Conservation (phyloP, 2,329 filamentous ascomycete species). For the Fusarium chuoi region DNA sequence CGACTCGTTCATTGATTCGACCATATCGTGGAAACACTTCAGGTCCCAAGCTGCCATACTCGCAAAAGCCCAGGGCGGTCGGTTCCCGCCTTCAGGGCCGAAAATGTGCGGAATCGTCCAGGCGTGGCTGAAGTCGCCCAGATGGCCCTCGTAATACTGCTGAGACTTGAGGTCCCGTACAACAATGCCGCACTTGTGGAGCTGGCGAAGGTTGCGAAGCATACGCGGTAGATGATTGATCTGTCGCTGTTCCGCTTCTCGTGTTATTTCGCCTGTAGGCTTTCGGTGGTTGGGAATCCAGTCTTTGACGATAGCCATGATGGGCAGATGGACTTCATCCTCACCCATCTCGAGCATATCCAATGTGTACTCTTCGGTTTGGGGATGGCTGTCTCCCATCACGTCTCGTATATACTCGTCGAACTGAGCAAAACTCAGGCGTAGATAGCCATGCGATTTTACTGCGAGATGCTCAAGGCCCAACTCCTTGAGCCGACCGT, state of each 20-base stretch:
- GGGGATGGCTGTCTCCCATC: too few relatives aligned
- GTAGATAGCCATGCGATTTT: conserved; percentile 11
- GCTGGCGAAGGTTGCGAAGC: neutral
- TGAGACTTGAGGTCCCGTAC: conserved; percentile 3
- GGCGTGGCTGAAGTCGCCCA: conserved; percentile 4
- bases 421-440: too few relatives aligned
- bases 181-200: conserved; percentile 17
- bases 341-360: too few relatives aligned
- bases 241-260: neutral
- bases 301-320: conserved; percentile 31
- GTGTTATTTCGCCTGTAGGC: fast-evolving
- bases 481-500: conserved; percentile 20
- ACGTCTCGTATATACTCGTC: too few relatives aligned
- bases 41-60: conserved; percentile 31
- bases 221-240: neutral
- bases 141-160: conserved; percentile 8
- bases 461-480: conserved; percentile 2
- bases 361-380: too few relatives aligned
- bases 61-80: neutral
- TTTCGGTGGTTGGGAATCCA: neutral
- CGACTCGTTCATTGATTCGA: fast-evolving
- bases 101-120: conserved; percentile 22
- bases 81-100: neutral
- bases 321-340: neutral
- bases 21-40: neutral